phyloP scores from a whole-genome alignment of 163 green algal species.

The Scenedesmus sp. region DNA sequence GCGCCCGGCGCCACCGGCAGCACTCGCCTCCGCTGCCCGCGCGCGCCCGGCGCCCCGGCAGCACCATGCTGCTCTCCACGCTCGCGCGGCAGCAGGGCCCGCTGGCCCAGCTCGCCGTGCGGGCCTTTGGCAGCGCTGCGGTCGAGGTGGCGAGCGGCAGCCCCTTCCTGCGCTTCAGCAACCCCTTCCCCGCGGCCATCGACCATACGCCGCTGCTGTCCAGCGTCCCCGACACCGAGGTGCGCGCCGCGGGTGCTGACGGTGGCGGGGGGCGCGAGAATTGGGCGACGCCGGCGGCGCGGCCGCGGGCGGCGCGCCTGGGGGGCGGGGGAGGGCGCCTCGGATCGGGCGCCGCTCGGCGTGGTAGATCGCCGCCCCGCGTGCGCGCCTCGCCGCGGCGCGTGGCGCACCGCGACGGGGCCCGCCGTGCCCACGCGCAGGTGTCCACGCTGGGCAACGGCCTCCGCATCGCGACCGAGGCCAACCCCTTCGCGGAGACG shows the following conservation, averaged over 20 bases:
- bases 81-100: conserved; percentile 15
- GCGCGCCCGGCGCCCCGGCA: no score
- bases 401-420: no score
- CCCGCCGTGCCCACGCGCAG: conserved; percentile 69
- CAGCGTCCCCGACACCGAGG: conserved; percentile 84
- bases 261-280: no score
- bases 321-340: neutral
- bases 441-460: conserved; percentile 95
- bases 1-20: conserved; percentile 27
- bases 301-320: neutral
- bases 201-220: conserved; percentile 72
- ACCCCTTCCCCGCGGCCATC: conserved; percentile 68
- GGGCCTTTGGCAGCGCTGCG: conserved; percentile 24
- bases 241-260: conserved; percentile 32
- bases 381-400: no score
- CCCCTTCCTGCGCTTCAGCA: conserved; percentile 84
- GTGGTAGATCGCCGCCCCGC: no score
- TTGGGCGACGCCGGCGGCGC: neutral
- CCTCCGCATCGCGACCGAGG: conserved; percentile 93
- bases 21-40: no score
- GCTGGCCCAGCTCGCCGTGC: conserved; percentile 27
- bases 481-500: conserved; percentile 87
- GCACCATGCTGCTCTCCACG: neutral
- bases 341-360: neutral
- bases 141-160: conserved; percentile 8